Percentiles rank a stretch among this genome's conserved stretches.
Evolutionary conservation across 75 land plant genomes (phyloP).

Genomic region (Pinus tabuliformis): DNA sequence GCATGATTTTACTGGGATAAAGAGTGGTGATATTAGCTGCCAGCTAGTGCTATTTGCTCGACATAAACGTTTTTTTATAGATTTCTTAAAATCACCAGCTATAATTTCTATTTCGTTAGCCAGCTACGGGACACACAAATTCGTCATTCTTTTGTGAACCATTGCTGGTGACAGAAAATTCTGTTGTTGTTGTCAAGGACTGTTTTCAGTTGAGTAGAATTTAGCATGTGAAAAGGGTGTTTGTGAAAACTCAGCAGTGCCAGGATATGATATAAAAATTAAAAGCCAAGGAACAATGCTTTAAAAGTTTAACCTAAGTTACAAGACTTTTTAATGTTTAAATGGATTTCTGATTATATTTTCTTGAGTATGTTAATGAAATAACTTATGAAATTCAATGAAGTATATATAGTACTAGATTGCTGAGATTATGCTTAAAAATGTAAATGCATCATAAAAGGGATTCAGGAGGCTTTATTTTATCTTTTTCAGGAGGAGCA

Average conservation of each 20-base stretch:
- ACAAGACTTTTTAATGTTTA: neutral
- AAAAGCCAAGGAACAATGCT: neutral
- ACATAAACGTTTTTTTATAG: neutral
- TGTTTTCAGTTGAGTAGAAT: no score
- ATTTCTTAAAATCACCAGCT: neutral
- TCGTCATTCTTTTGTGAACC: neutral
- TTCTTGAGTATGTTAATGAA: neutral
- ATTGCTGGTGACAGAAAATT: neutral
- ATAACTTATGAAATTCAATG: neutral
- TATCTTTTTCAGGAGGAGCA: constrained; percentile 79
- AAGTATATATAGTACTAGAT: neutral
- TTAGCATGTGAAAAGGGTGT: neutral
- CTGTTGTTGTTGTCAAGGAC: neutral
- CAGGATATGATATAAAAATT: neutral
- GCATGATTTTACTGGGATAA: neutral
- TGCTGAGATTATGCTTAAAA: neutral
- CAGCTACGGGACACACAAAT: neutral
- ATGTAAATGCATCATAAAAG: neutral
- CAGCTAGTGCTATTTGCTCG: neutral
- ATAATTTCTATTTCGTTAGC: neutral
- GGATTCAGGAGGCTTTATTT: neutral
- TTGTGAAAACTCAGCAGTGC: neutral
- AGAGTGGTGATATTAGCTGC: neutral
- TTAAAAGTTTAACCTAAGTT: no score
- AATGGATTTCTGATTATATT: neutral